Conservation (phyloP, 2,329 filamentous ascomycete genomes). For the Penicillium sp. region DNA sequence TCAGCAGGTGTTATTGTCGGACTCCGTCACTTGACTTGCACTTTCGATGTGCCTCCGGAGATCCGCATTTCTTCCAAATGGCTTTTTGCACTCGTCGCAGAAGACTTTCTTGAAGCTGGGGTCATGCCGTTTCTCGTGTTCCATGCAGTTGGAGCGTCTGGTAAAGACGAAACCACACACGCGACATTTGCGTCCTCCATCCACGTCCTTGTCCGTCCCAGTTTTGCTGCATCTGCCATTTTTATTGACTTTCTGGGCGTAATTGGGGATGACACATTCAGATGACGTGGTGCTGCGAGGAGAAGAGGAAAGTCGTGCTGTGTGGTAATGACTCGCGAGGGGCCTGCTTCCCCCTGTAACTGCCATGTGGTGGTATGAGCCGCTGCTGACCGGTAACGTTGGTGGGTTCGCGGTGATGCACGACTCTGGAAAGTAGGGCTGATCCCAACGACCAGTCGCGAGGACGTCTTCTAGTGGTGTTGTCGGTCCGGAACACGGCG, state of each 20-base stretch:
- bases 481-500: conserved; percentile 22
- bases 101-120: conserved; percentile 68
- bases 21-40: conserved; percentile 40
- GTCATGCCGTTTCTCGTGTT: conserved; percentile 82
- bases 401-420: not conserved
- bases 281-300: not conserved
- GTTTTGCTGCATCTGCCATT: not conserved
- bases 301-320: not conserved
- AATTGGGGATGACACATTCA: not conserved
- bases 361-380: not conserved
- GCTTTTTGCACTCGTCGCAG: conserved; percentile 69
- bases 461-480: conserved; percentile 16
- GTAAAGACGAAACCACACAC: conserved; percentile 78
- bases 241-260: not conserved
- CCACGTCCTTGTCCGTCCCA: not conserved
- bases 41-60: conserved; percentile 57
- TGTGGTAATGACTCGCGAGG: not conserved
- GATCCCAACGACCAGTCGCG: conserved; percentile 16
- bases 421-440: conserved; percentile 5
- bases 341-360: not conserved
- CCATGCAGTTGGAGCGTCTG: conserved; percentile 80
- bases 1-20: not conserved
- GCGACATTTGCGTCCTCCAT: conserved; percentile 65
- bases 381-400: not conserved
- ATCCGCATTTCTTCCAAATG: conserved; percentile 81